Percentiles rank a stretch among this genome's conserved stretches.
phyloP scores from a whole-genome alignment of 495 filamentous ascomycete species.

The Annulohypoxylon moriforme region DNA sequence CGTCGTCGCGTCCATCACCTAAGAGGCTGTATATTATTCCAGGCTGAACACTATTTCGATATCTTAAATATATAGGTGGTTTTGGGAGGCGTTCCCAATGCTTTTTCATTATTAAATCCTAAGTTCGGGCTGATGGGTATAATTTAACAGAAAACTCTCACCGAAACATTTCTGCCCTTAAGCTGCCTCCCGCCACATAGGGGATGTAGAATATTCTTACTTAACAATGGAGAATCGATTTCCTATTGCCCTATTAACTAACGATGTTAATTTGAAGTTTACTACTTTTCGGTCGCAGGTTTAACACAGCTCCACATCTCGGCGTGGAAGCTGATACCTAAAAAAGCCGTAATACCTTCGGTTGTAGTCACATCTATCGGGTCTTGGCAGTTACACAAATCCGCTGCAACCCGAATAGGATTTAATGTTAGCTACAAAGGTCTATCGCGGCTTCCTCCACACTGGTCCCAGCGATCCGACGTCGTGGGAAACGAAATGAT shows the following conservation, averaged over 20 bases:
- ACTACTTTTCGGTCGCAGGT: not conserved
- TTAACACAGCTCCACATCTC: not conserved
- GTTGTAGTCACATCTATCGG: not conserved
- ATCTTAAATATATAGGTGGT: too few species aligned
- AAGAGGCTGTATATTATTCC: too few species aligned
- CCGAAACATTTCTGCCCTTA: not conserved
- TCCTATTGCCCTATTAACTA: not conserved
- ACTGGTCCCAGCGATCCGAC: not conserved
- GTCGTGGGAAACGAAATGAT: not conserved
- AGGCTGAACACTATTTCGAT: too few species aligned
- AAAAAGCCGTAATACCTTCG: constrained; percentile 4
- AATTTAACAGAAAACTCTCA: not conserved
- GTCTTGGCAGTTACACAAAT: not conserved
- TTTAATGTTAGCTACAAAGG: not conserved
- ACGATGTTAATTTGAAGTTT: not conserved
- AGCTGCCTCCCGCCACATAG: not conserved
- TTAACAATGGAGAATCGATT: too few species aligned
- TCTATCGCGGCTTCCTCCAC: not conserved
- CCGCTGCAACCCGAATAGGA: not conserved
- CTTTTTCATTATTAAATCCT: not conserved
- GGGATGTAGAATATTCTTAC: too few species aligned
- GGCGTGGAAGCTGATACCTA: not conserved
- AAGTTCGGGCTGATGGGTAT: not conserved
- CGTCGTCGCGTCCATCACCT: too few species aligned
- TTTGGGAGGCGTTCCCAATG: too few species aligned